A percentile compares a stretch with the other conserved stretches of the same genome.
phyloP scores from a whole-genome alignment of 2,329 filamentous ascomycete genomes.

The Corinectria fuckeliana region DNA sequence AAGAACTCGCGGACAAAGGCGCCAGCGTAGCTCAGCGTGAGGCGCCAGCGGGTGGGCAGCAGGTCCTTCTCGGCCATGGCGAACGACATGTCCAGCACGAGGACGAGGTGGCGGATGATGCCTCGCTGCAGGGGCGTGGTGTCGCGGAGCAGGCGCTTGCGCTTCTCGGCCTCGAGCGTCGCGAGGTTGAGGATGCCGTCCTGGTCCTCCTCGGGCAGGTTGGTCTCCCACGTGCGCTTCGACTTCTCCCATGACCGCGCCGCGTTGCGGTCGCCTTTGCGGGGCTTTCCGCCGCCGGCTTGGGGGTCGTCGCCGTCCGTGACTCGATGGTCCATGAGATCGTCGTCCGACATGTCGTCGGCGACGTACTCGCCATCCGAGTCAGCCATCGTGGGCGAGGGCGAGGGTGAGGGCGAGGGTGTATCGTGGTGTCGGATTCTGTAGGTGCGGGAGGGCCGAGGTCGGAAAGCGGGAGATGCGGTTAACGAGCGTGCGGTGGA shows the following conservation, averaged over 20 bases:
- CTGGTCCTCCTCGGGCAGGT: conserved; percentile 71
- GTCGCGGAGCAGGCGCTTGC: conserved; percentile 81
- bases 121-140: conserved; percentile 95
- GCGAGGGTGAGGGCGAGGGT: no score
- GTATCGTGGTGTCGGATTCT: not conserved
- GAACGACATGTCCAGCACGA: conserved; percentile 90
- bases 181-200: conserved; percentile 82
- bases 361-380: conserved; percentile 75
- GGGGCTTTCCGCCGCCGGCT: conserved; percentile 38
- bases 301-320: conserved; percentile 47
- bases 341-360: conserved; percentile 70
- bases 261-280: conserved; percentile 45
- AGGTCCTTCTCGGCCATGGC: conserved; percentile 97
- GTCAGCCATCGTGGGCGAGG: conserved; percentile 65
- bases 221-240: conserved; percentile 73
- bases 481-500: not conserved
- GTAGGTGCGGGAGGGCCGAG: not conserved
- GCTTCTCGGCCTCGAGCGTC: conserved; percentile 82
- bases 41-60: conserved; percentile 82
- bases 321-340: conserved; percentile 59
- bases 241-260: conserved; percentile 71
- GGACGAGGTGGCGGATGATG: conserved; percentile 94
- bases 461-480: not conserved
- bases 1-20: conserved; percentile 95
- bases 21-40: conserved; percentile 81